These are phyloP conservation scores for Penicillium odoratum DNA, from an alignment of 495 filamentous ascomycete species.

Conservation along the genomic window DNA sequence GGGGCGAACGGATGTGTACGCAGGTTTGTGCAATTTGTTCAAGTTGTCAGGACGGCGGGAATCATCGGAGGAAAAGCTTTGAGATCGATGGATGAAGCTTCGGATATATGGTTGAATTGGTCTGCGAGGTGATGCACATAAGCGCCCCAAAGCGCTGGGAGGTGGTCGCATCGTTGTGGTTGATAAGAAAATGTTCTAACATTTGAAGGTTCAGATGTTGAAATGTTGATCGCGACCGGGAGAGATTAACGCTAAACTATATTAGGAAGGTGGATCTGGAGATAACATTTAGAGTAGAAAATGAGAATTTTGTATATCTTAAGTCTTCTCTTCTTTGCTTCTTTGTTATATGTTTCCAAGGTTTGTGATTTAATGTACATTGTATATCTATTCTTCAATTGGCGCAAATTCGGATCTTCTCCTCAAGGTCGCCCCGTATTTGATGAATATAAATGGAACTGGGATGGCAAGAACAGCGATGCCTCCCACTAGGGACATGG, in stretches of 20 bases:
- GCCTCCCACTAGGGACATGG: slow-evolving; percentile 34
- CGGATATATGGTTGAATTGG: background rate
- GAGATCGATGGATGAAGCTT: slow-evolving; percentile 5
- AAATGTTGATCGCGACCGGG: background rate
- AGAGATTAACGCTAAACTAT: background rate
- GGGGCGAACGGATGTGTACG: too few species aligned
- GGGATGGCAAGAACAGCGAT: slow-evolving; percentile 32
- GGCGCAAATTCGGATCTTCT: background rate
- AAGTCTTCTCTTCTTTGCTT: too few species aligned
- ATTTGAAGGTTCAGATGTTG: background rate
- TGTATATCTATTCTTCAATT: too few species aligned
- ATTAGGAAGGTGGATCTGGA: background rate
- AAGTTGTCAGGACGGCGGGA: background rate
- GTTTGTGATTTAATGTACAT: too few species aligned
- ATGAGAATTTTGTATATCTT: too few species aligned
- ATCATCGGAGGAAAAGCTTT: slow-evolving; percentile 9
- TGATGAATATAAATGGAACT: slow-evolving; percentile 40
- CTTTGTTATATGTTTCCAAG: too few species aligned
- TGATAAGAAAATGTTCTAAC: too few species aligned
- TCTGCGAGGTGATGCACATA: background rate
- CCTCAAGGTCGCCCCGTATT: slow-evolving; percentile 14
- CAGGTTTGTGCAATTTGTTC: background rate
- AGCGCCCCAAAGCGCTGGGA: background rate
- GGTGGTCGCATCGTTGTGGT: background rate
- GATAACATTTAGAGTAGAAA: too few species aligned